Evolutionary conservation across 2,329 filamentous ascomycete genomes (phyloP).

Genomic region (Neospermospora avenae): DNA sequence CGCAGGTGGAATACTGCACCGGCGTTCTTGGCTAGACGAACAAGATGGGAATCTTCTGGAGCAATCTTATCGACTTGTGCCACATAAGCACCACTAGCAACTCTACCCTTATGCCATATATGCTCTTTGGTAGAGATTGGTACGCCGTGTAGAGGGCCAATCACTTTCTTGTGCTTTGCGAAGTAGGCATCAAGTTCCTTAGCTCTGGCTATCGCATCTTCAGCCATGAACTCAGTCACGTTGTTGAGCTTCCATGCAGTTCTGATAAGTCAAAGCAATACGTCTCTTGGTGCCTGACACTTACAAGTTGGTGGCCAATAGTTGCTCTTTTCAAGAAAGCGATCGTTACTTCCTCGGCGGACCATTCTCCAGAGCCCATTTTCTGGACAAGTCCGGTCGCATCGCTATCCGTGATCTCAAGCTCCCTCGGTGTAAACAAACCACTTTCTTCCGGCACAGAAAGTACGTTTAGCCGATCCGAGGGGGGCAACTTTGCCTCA

Average conservation of each 20-base stretch:
- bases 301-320: slow-evolving; percentile 47
- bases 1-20: too few relatives aligned
- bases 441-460: slow-evolving; percentile 25
- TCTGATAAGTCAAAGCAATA: too few relatives aligned
- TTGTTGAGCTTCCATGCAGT: too few relatives aligned
- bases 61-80: slow-evolving; percentile 51
- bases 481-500: not conserved
- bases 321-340: slow-evolving; percentile 51
- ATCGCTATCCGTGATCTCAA: slow-evolving; percentile 32
- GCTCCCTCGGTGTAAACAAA: slow-evolving; percentile 27
- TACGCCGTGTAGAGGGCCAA: slow-evolving; percentile 61
- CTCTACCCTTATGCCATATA: slow-evolving; percentile 51
- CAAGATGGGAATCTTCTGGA: slow-evolving; percentile 51
- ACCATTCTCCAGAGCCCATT: slow-evolving; percentile 23
- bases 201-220: slow-evolving; percentile 44
- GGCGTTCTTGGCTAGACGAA: too few relatives aligned
- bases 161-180: slow-evolving; percentile 38
- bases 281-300: too few relatives aligned
- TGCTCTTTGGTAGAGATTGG: slow-evolving; percentile 59
- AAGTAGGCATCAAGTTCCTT: slow-evolving; percentile 44
- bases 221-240: slow-evolving; percentile 50
- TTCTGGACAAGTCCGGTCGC: slow-evolving; percentile 29
- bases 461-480: slow-evolving; percentile 22
- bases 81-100: slow-evolving; percentile 54
- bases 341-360: slow-evolving; percentile 38